A percentile compares a stretch with the other conserved stretches of the same genome.
These are phyloP conservation scores for Coniferiporia sulphurascens DNA, from an alignment of 1,284 basidiomycete species.

Conservation along the genomic window DNA sequence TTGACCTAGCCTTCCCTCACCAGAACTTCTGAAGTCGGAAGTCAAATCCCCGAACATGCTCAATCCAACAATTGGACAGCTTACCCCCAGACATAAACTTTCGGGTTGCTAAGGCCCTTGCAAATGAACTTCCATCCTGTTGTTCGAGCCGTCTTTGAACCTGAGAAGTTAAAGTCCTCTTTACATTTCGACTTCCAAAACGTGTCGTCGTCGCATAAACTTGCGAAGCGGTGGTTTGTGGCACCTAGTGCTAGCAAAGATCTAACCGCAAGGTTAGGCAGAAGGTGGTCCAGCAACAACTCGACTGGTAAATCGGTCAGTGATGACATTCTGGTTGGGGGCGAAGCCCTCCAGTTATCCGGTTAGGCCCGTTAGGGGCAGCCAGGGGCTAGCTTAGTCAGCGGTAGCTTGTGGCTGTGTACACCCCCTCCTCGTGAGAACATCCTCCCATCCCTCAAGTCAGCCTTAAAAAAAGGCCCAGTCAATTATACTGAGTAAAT, in stretches of 20 bases:
- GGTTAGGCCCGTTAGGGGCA: no score
- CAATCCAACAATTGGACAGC: slow-evolving; percentile 22
- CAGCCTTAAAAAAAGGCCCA: no score
- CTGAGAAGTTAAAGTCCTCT: slow-evolving; percentile 76
- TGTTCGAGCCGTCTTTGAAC: slow-evolving; percentile 62
- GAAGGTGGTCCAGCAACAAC: slow-evolving; percentile 66
- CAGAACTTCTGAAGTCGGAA: slow-evolving; percentile 41
- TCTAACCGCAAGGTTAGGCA: slow-evolving; percentile 53
- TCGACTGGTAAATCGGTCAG: slow-evolving; percentile 62
- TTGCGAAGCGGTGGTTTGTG: slow-evolving; percentile 54
- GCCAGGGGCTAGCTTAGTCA: no score
- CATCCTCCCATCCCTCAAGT: no score
- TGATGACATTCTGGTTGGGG: slow-evolving; percentile 28
- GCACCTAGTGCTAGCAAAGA: slow-evolving; percentile 55
- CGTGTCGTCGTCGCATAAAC: slow-evolving; percentile 64
- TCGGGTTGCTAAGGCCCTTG: slow-evolving; percentile 53
- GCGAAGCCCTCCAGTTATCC: no score
- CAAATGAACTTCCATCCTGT: slow-evolving; percentile 80
- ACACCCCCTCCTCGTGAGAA: no score
- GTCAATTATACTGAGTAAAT: no score
- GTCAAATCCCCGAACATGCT: slow-evolving; percentile 1
- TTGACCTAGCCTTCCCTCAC: slow-evolving; percentile 58
- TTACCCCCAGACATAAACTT: slow-evolving; percentile 80
- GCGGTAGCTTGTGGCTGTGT: no score
- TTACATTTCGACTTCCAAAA: slow-evolving; percentile 73